Evolutionary conservation across 2,329 filamentous ascomycete genomes (phyloP).

Genomic region (Alternaria atra): DNA sequence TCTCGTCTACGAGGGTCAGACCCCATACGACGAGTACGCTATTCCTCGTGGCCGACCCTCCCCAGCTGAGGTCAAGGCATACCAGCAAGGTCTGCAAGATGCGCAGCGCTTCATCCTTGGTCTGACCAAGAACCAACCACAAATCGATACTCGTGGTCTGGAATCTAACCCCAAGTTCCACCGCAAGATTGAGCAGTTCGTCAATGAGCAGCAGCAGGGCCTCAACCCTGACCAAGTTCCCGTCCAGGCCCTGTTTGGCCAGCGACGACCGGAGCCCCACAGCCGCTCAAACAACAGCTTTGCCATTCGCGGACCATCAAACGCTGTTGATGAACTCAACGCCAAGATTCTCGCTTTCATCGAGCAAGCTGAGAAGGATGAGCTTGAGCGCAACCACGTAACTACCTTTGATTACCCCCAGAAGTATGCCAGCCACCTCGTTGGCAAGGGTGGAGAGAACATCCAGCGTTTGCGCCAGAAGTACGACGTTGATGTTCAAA

Average conservation of each 20-base stretch:
- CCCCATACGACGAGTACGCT: slow-evolving; percentile 60
- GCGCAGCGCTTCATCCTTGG: slow-evolving; percentile 66
- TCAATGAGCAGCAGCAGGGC: slow-evolving; percentile 64
- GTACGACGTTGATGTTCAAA: slow-evolving; percentile 81
- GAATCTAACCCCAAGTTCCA: slow-evolving; percentile 68
- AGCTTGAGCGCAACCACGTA: slow-evolving; percentile 90
- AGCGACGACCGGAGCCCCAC: slow-evolving; percentile 56
- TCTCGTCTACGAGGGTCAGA: slow-evolving; percentile 77
- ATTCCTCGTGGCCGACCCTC: slow-evolving; percentile 66
- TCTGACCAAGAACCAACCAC: slow-evolving; percentile 63
- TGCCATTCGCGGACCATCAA: slow-evolving; percentile 78
- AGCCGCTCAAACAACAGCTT: slow-evolving; percentile 66
- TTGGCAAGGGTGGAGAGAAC: slow-evolving; percentile 72
- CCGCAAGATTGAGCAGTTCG: slow-evolving; percentile 69
- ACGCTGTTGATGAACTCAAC: slow-evolving; percentile 75
- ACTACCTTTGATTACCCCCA: slow-evolving; percentile 92
- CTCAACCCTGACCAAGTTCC: slow-evolving; percentile 62
- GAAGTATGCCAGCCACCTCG: slow-evolving; percentile 88
- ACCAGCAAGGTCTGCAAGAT: slow-evolving; percentile 66
- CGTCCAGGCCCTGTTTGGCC: slow-evolving; percentile 64
- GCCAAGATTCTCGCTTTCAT: slow-evolving; percentile 81
- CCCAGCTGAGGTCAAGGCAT: slow-evolving; percentile 62
- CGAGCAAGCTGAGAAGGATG: slow-evolving; percentile 87
- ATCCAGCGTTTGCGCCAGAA: slow-evolving; percentile 74
- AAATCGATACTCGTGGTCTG: slow-evolving; percentile 64